A percentile compares a stretch with the other conserved stretches of the same genome.
phyloP scores from a whole-genome alignment of 1,284 basidiomycete species.

The Pseudozyma tsukubaensis region DNA sequence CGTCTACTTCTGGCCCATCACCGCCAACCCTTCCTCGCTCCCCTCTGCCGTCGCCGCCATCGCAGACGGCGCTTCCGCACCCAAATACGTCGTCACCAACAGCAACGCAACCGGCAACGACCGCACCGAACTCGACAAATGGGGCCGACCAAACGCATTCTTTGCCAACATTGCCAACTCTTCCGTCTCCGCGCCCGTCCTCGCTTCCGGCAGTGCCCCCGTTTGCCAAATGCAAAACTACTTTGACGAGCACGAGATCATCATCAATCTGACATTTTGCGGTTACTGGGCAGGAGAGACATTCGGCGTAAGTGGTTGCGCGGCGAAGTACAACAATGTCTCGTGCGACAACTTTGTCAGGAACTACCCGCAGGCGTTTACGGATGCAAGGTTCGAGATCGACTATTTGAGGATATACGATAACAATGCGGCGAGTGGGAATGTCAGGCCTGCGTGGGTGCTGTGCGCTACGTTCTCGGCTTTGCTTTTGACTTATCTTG shows the following conservation, averaged over 20 bases:
- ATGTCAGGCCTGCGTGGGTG: constrained; percentile 1
- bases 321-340: constrained; percentile 20
- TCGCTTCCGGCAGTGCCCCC: constrained; percentile 17
- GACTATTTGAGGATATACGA: constrained; percentile 59
- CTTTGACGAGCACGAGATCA: constrained; percentile 56
- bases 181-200: constrained; percentile 8
- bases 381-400: constrained; percentile 58
- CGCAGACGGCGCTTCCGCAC: constrained; percentile 37
- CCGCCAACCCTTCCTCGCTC: constrained; percentile 13
- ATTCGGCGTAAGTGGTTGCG: constrained; percentile 30
- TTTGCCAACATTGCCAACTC: constrained; percentile 48
- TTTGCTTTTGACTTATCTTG: constrained; percentile 4
- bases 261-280: constrained; percentile 54
- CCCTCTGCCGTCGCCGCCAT: constrained; percentile 37
- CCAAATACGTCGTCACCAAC: constrained; percentile 40
- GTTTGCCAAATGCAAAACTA: constrained; percentile 48
- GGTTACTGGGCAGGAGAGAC: constrained; percentile 49
- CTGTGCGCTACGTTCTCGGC: constrained; percentile 5
- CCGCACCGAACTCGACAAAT: constrained; percentile 30
- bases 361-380: constrained; percentile 45
- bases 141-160: constrained; percentile 54
- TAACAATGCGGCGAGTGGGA: constrained; percentile 12
- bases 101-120: constrained; percentile 45
- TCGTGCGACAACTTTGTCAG: constrained; percentile 54
- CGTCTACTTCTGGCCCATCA: constrained; percentile 58